Evolutionary conservation across 1,284 basidiomycete species (phyloP).

Genomic region (Leccinum proliferum): DNA sequence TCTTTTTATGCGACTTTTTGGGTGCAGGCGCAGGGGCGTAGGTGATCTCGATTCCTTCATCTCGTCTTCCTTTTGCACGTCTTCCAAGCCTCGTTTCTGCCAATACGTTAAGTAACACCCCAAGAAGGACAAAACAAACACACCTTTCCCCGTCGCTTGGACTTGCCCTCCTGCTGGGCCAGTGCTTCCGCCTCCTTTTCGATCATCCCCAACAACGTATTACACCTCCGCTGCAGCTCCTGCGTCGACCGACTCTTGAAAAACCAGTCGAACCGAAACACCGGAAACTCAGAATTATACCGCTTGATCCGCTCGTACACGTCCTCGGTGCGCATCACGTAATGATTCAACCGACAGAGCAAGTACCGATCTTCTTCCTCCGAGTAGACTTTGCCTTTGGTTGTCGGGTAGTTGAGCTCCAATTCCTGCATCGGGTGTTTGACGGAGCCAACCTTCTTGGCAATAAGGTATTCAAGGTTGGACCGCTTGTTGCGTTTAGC

Average conservation of each 20-base stretch:
- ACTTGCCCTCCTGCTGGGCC: conserved; percentile 61
- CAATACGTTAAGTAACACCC: not conserved
- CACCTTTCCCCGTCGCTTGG: conserved; percentile 62
- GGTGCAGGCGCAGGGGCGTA: conserved; percentile 40
- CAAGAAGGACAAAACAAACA: conserved; percentile 14
- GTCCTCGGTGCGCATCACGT: conserved; percentile 90
- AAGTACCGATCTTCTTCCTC: conserved; percentile 98
- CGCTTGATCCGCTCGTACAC: conserved; percentile 95
- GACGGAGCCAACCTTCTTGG: conserved; percentile 78
- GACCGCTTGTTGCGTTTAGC: conserved; percentile 85
- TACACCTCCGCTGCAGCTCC: conserved; percentile 88
- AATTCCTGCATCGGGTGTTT: conserved; percentile 92
- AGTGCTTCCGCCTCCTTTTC: conserved; percentile 81
- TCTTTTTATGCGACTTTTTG: conserved; percentile 51
- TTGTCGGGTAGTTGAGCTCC: conserved; percentile 90
- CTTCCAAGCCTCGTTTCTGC: conserved; percentile 65
- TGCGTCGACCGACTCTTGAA: conserved; percentile 93
- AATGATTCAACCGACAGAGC: conserved; percentile 86
- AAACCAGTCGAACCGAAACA: conserved; percentile 99
- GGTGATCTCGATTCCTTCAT: conserved; percentile 49
- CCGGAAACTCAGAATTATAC: conserved; percentile 93
- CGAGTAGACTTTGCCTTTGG: conserved; percentile 93
- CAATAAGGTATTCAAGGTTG: conserved; percentile 73
- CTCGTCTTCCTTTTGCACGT: conserved; percentile 53
- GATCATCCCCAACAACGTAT: conserved; percentile 86